Percentiles rank a stretch among this genome's conserved stretches.
Conservation (phyloP, 2,329 filamentous ascomycete species). For the Ophiosphaerella narmari region DNA sequence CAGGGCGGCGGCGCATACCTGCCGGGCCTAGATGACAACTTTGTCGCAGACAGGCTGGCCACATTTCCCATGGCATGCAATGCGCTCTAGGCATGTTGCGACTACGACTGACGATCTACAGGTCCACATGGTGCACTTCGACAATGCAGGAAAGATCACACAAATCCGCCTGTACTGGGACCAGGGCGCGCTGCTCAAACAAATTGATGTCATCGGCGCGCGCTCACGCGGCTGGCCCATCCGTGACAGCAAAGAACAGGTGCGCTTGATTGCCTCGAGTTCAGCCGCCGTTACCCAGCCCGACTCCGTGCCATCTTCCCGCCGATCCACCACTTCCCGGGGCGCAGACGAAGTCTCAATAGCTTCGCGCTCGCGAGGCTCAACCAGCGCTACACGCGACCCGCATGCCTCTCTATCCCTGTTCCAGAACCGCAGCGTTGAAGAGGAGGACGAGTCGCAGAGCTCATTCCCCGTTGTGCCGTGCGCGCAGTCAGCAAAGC, state of each 20-base stretch:
- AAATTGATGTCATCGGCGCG: constrained; percentile 90
- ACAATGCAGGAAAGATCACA: constrained; percentile 74
- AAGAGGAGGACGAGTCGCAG: constrained; percentile 55
- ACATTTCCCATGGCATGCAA: constrained; percentile 77
- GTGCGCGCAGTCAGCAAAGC: constrained; percentile 70
- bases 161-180: constrained; percentile 95
- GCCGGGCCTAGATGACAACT: constrained; percentile 90
- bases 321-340: constrained; percentile 40
- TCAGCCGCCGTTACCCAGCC: constrained; percentile 49
- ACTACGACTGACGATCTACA: constrained; percentile 19
- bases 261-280: constrained; percentile 71
- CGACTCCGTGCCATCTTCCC: constrained; percentile 35
- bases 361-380: constrained; percentile 46
- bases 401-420: constrained; percentile 72
- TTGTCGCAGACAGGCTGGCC: constrained; percentile 80
- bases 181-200: constrained; percentile 88
- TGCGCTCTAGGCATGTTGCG: background rate
- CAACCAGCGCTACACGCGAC: constrained; percentile 47
- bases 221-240: constrained; percentile 95
- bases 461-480: constrained; percentile 61
- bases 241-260: constrained; percentile 81
- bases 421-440: constrained; percentile 71
- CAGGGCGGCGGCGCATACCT: constrained; percentile 84
- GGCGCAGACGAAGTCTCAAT: constrained; percentile 39
- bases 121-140: constrained; percentile 82